Evolutionary conservation across 164 flowering plant genomes (phyloP).

Genomic region (Houttuynia cordata): DNA sequence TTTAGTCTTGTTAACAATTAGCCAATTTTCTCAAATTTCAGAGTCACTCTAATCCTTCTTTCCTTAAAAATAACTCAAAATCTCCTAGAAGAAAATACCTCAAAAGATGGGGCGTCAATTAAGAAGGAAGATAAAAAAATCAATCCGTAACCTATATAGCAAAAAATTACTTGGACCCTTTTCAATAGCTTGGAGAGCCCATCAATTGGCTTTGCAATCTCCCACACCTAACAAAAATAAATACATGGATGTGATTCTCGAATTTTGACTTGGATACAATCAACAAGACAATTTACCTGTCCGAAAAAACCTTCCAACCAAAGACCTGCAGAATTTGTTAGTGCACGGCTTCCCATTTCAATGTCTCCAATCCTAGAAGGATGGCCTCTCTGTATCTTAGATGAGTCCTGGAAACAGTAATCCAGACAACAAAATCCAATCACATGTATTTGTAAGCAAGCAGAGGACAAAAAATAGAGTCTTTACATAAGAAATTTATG

Average conservation of each 20-base stretch:
- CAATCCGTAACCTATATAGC: neutral
- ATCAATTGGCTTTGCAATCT: constrained; percentile 55
- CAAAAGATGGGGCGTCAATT: too few species aligned
- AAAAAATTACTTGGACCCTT: constrained; percentile 19
- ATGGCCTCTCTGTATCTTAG: constrained; percentile 1
- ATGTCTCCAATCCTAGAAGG: constrained; percentile 1
- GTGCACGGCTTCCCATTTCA: constrained; percentile 1
- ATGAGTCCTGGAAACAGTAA: neutral
- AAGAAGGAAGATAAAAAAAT: too few species aligned
- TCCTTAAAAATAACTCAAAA: too few species aligned
- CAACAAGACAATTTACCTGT: neutral
- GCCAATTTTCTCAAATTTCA: too few species aligned
- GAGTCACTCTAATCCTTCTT: too few species aligned
- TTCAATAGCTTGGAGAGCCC: constrained; percentile 36
- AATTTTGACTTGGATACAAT: neutral
- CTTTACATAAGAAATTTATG: too few species aligned
- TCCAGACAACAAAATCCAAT: too few species aligned
- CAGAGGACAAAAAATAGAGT: too few species aligned
- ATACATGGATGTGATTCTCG: neutral
- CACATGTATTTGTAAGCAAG: too few species aligned
- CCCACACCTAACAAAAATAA: constrained; percentile 33
- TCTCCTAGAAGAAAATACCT: too few species aligned
- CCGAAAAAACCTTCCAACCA: neutral
- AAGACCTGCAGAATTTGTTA: neutral
- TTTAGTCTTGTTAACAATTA: too few species aligned